Percentiles rank a stretch among this genome's conserved stretches.
phyloP scores from a whole-genome alignment of 2,329 filamentous ascomycete genomes.

The Ophiostoma quercus region DNA sequence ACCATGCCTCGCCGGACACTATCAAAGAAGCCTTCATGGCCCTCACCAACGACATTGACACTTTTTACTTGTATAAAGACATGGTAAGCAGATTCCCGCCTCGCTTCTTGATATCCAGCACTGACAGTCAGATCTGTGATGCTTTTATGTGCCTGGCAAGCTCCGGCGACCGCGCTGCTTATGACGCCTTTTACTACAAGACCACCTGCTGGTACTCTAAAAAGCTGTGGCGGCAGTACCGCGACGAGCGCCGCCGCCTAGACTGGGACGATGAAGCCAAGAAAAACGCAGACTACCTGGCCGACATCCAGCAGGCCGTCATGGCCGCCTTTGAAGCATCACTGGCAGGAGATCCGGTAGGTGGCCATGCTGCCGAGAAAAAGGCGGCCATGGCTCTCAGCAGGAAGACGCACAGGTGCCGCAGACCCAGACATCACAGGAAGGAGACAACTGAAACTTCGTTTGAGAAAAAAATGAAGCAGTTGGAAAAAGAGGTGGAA shows the following conservation, averaged over 20 bases:
- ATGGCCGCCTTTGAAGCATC: background rate
- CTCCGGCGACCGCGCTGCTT: conserved; percentile 17
- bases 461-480: too few species aligned
- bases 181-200: conserved; percentile 20
- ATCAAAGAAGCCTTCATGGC: conserved; percentile 6
- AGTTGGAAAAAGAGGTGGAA: background rate
- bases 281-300: background rate
- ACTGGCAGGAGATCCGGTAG: background rate
- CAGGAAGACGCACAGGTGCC: background rate
- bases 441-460: background rate
- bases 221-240: conserved; percentile 14
- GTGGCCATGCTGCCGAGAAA: background rate
- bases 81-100: background rate
- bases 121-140: conserved; percentile 11
- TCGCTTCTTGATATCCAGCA: background rate
- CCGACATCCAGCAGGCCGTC: background rate
- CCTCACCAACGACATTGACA: background rate
- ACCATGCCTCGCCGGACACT: background rate
- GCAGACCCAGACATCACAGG: background rate
- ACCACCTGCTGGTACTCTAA: conserved; percentile 21
- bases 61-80: background rate
- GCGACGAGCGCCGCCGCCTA: conserved; percentile 17
- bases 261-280: background rate
- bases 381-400: background rate
- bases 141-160: conserved; percentile 19